These are phyloP conservation scores for Pleoardoris graminearum DNA, from an alignment of 2,329 filamentous ascomycete species.

Conservation along the genomic window DNA sequence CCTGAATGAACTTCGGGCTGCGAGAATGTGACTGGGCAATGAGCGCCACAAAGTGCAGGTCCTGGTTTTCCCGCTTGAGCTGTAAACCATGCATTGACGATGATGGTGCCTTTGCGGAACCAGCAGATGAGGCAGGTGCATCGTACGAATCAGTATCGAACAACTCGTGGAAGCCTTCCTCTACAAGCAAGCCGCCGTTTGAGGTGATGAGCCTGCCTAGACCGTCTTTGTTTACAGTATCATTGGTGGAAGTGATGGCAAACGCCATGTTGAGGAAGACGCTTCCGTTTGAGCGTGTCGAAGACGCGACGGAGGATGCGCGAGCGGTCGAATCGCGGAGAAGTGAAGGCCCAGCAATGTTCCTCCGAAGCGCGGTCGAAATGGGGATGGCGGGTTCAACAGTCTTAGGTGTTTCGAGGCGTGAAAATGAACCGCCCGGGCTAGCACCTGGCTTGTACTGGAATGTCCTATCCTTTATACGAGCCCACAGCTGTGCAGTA, in stretches of 20 bases:
- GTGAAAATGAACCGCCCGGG: conserved; percentile 23
- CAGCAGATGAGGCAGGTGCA: conserved; percentile 23
- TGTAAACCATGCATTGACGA: conserved; percentile 48
- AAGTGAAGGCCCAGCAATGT: conserved; percentile 26
- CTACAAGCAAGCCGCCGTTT: conserved; percentile 73
- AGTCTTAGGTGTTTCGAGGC: conserved; percentile 27
- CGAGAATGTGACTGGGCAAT: conserved; percentile 86
- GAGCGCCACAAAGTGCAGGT: conserved; percentile 77
- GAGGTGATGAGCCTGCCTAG: conserved; percentile 66
- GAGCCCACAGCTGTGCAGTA: conserved; percentile 48
- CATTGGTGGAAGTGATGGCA: conserved; percentile 71
- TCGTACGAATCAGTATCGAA: conserved; percentile 59
- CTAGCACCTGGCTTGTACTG: conserved; percentile 23
- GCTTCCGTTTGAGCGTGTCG: conserved; percentile 35
- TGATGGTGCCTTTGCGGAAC: conserved; percentile 17
- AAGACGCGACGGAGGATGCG: conserved; percentile 35
- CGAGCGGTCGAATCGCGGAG: conserved; percentile 32
- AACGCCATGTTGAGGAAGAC: conserved; percentile 85
- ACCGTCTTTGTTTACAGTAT: conserved; percentile 58
- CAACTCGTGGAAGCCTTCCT: conserved; percentile 78
- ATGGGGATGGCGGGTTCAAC: conserved; percentile 47
- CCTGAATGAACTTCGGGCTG: conserved; percentile 91
- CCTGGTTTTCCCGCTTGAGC: conserved; percentile 57
- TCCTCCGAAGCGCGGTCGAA: conserved; percentile 56
- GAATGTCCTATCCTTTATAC: conserved; percentile 47